Conservation (phyloP, 2,329 filamentous ascomycete genomes). For the Daldinia sp. region DNA sequence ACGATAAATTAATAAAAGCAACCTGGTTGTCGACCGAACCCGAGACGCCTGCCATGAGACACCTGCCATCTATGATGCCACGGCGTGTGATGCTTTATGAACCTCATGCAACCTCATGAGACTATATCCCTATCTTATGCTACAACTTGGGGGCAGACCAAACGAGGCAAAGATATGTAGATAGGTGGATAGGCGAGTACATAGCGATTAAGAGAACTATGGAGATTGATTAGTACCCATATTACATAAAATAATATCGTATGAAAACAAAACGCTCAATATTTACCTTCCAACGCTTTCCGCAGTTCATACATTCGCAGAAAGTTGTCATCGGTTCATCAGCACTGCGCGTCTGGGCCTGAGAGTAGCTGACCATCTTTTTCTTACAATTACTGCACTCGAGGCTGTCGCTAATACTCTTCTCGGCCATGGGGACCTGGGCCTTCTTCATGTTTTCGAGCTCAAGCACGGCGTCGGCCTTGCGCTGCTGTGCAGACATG, state of each 20-base stretch:
- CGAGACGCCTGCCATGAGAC: conserved; percentile 28
- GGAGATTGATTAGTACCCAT: conserved; percentile 39
- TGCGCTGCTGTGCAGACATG: conserved; percentile 83
- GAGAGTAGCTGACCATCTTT: conserved; percentile 93
- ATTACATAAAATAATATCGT: conserved; percentile 9
- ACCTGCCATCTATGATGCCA: conserved; percentile 22
- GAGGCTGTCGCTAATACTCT: conserved; percentile 86
- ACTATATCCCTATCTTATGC: conserved; percentile 15
- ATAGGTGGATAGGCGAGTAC: not conserved
- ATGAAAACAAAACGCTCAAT: conserved; percentile 23
- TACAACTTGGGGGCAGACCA: not conserved
- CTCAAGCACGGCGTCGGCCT: conserved; percentile 77
- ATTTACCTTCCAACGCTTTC: conserved; percentile 75
- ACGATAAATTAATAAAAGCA: conserved; percentile 13
- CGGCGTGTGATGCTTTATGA: conserved; percentile 18
- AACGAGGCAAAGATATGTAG: conserved; percentile 4
- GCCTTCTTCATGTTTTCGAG: conserved; percentile 97
- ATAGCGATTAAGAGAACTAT: conserved; percentile 41
- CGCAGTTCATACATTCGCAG: conserved; percentile 75
- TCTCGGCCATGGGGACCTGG: conserved; percentile 91
- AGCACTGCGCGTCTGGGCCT: conserved; percentile 93
- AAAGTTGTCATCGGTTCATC: conserved; percentile 92
- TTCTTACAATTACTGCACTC: conserved; percentile 92
- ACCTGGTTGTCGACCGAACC: conserved; percentile 12
- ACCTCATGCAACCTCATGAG: conserved; percentile 21